Base-by-base conservation (phyloP, 2,329 filamentous ascomycete genomes). In the Ophiostoma fasciatum region DNA sequence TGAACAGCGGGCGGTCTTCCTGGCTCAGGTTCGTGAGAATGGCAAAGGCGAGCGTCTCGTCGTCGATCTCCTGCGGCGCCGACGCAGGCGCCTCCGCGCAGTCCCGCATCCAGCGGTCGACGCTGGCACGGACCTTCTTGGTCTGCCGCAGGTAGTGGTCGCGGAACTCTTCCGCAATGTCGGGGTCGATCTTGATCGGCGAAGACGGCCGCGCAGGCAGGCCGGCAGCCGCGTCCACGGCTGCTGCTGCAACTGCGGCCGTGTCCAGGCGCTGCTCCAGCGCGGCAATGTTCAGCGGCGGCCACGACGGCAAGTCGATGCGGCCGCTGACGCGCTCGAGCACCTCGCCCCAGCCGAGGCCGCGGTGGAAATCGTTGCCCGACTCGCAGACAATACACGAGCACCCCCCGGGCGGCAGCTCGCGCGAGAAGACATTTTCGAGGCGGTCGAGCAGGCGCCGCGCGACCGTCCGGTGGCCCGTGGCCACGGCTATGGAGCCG, bases 261-360 rank as follows among this genome's bases (percentile, higher is more conserved):
- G 72, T 64, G 28, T 69, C 66, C 5, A 76, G 71, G 46, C 74
- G 77, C 34, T 60, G 60, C 30, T 71, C 65, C 28, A 82, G 62
- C 33, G 70, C 63, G 4, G 70, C 70, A 46, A 87, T 69, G 45
- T 81, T 74, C 50, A 94, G 90, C 0, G 88, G 84, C 17, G 88
- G 88, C 88, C 88, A 94, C 13, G 68, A 60, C 1, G 88, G 87
- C 35, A 94, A 66, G 47, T 93, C 84, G 40, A 83, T 74, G 37
- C 88, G 75, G 14, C 88, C 88, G 44, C 84, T 90, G 11, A 94
- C 85, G 52, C 87, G 77, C 56, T 98, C 90, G 18, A 98, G 60
- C 11, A 96, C 85, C 52, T 96, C 88, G 9, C 90, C 88, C 88
- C 88, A 98, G 43, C 83, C 90, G 21, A 94, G 66, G 3, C 85